Conservation (phyloP, 495 filamentous ascomycete species). For the Chaetomium tenue region DNA sequence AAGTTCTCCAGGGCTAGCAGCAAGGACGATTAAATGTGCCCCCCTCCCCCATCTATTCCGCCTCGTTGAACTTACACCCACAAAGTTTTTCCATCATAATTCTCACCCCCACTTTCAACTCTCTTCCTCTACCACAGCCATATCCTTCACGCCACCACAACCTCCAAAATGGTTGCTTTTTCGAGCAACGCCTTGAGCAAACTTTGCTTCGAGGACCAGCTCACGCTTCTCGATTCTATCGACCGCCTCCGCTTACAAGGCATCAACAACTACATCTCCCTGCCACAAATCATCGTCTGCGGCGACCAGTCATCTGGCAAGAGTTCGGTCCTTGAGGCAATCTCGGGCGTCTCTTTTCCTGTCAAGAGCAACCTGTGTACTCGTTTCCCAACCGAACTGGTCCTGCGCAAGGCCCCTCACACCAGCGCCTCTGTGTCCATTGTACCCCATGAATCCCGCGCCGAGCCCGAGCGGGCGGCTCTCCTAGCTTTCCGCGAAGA, state of each 20-base stretch:
- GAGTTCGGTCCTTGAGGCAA: slow-evolving; percentile 69
- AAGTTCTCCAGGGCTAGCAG: background rate
- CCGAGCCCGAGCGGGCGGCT: slow-evolving; percentile 25
- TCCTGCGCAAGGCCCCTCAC: slow-evolving; percentile 45
- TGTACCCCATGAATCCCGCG: slow-evolving; percentile 36
- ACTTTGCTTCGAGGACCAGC: slow-evolving; percentile 44
- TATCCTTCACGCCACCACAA: background rate
- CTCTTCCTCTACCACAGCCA: background rate
- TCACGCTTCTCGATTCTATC: slow-evolving; percentile 54
- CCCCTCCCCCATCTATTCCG: background rate
- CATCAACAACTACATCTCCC: slow-evolving; percentile 53
- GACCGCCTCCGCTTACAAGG: slow-evolving; percentile 57
- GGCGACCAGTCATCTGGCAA: slow-evolving; percentile 70
- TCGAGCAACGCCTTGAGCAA: slow-evolving; percentile 27
- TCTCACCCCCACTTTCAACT: background rate
- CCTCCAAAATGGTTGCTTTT: slow-evolving; percentile 9
- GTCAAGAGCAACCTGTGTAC: slow-evolving; percentile 62
- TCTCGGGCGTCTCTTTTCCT: slow-evolving; percentile 69
- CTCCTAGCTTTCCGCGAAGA: slow-evolving; percentile 30
- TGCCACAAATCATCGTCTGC: slow-evolving; percentile 69
- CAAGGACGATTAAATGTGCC: background rate
- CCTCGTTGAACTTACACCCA: background rate
- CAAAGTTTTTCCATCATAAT: background rate
- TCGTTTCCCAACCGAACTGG: slow-evolving; percentile 63
- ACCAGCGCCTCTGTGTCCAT: slow-evolving; percentile 47